phyloP scores from a whole-genome alignment of 192 early-diverging fungal species.

The Backusella morwellensis region DNA sequence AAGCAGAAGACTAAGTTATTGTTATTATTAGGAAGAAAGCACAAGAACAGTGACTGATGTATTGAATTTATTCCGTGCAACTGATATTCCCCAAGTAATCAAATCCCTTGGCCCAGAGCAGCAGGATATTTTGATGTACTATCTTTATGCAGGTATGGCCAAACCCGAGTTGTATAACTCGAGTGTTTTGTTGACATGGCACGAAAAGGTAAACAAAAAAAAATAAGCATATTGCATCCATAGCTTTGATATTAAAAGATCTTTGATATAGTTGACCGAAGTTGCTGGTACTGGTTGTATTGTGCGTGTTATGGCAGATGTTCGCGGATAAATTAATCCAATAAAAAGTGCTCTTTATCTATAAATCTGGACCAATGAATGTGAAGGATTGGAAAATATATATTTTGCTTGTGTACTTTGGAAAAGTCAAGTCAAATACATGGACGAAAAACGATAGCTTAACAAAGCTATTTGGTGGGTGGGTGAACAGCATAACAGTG shows the following conservation, averaged over 20 bases:
- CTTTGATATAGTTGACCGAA: conserved; percentile 64
- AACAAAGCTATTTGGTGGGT: no score
- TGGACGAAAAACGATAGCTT: no score
- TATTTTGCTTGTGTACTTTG: no score
- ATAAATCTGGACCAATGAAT: neutral
- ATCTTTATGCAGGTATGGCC: conserved; percentile 89
- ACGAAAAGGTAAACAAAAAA: conserved; percentile 74
- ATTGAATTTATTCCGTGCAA: conserved; percentile 63
- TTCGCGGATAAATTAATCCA: conserved; percentile 57
- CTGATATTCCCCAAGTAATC: conserved; percentile 66
- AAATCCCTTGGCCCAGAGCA: conserved; percentile 58
- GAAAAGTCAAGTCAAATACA: no score
- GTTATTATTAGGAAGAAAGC: conserved; percentile 60
- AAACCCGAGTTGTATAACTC: conserved; percentile 82
- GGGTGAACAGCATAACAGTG: no score
- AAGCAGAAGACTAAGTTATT: neutral
- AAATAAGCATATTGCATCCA: neutral
- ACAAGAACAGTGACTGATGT: conserved; percentile 82
- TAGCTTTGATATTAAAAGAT: neutral
- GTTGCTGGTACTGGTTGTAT: conserved; percentile 86
- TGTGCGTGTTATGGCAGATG: conserved; percentile 90
- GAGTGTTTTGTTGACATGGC: conserved; percentile 85
- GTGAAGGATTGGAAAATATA: neutral
- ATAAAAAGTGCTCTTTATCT: conserved; percentile 4
- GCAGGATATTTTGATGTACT: conserved; percentile 86